These are phyloP conservation scores for Phytopythium mirpurense DNA, from an alignment of 352 stramenopile species.

Conservation along the genomic window DNA sequence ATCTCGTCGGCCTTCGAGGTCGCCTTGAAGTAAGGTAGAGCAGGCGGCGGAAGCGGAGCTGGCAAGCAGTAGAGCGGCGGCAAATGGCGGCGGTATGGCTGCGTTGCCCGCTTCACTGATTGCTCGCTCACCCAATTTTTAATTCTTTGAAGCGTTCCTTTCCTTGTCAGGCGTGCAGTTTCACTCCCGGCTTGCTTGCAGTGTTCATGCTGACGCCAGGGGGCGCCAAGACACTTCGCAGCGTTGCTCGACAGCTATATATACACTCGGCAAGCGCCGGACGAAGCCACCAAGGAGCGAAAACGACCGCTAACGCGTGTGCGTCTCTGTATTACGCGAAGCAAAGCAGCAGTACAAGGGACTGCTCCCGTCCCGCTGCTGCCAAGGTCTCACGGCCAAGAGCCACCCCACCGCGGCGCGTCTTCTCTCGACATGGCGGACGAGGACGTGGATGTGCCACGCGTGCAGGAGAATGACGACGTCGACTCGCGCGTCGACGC, in stretches of 20 bases:
- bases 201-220: too few relatives aligned
- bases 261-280: background rate
- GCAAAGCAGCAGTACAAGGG: too few relatives aligned
- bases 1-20: conserved; percentile 58
- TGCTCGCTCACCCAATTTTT: background rate
- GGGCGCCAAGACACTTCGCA: background rate
- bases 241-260: background rate
- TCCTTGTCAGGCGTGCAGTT: background rate
- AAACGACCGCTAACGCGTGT: background rate
- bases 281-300: background rate
- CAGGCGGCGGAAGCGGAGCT: too few relatives aligned
- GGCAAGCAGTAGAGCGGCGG: background rate
- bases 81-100: background rate
- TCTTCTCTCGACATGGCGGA: background rate
- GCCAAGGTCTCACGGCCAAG: too few relatives aligned
- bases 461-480: conserved; percentile 6
- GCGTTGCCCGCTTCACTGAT: background rate
- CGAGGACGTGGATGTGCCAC: background rate
- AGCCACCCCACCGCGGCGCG: too few relatives aligned
- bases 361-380: too few relatives aligned
- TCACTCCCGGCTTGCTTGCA: too few relatives aligned
- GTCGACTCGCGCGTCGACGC: background rate
- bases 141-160: background rate
- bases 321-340: background rate
- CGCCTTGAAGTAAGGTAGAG: conserved; percentile 4